Conservation (phyloP, 2,329 filamentous ascomycete species). For the Lachnellula arida region DNA sequence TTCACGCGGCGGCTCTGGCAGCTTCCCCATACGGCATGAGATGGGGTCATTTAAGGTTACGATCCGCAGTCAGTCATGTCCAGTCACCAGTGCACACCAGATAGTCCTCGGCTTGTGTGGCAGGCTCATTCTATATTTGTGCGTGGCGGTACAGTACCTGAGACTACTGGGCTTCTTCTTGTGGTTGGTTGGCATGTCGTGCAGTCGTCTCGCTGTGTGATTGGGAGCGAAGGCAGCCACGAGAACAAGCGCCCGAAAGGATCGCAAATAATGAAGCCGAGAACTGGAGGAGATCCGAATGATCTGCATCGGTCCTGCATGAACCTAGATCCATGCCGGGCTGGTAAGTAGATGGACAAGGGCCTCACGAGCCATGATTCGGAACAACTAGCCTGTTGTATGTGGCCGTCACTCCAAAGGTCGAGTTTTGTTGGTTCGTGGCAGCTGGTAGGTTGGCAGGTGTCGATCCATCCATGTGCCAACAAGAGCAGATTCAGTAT, state of each 20-base stretch:
- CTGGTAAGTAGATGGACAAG: not conserved
- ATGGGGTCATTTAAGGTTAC: not conserved
- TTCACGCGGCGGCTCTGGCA: not conserved
- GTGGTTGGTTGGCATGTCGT: too few species aligned
- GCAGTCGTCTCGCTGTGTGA: too few species aligned
- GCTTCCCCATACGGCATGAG: not conserved
- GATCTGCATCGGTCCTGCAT: not conserved
- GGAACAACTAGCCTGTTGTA: not conserved
- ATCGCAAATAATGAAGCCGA: not conserved
- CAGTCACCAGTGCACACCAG: not conserved
- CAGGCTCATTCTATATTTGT: not conserved
- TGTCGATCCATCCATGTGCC: too few species aligned
- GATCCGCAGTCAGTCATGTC: not conserved
- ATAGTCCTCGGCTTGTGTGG: not conserved
- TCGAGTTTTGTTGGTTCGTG: not conserved
- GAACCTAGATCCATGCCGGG: not conserved
- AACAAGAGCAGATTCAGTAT: not conserved
- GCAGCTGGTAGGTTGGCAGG: not conserved
- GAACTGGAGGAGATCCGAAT: not conserved
- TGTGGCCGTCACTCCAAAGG: not conserved
- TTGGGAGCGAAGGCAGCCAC: too few species aligned
- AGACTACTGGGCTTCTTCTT: too few species aligned
- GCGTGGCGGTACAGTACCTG: not conserved
- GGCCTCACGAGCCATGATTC: too few species aligned
- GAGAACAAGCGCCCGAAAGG: not conserved